Conservation (phyloP, 1,284 basidiomycete species). For the Cryptococcus jaspeensis region DNA sequence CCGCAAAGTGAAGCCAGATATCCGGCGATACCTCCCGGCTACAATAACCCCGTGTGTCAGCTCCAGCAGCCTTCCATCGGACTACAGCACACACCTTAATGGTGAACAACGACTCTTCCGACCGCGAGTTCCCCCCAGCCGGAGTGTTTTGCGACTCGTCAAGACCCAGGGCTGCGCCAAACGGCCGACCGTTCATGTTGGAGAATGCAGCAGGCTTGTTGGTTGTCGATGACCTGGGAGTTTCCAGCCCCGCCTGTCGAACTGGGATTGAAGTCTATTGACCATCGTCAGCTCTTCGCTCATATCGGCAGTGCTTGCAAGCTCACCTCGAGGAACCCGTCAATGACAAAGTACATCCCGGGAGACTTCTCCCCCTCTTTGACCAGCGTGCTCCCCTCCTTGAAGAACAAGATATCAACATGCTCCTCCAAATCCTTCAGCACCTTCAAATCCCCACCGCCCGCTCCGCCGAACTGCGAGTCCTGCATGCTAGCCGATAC, state of each 20-base stretch:
- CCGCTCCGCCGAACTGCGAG: constrained; percentile 28
- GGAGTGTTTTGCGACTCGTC: constrained; percentile 8
- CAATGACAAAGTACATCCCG: constrained; percentile 97
- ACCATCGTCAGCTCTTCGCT: constrained; percentile 8
- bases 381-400: constrained; percentile 79
- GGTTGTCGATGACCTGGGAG: constrained; percentile 9
- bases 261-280: constrained; percentile 19
- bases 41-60: constrained; percentile 37
- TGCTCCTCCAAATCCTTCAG: constrained; percentile 81
- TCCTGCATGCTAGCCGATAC: constrained; percentile 60
- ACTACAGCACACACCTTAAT: constrained; percentile 67
- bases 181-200: constrained; percentile 26
- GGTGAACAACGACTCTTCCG: constrained; percentile 72
- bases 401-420: constrained; percentile 91
- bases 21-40: constrained; percentile 96
- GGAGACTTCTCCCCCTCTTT: constrained; percentile 74
- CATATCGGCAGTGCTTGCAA: not conserved
- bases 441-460: constrained; percentile 26
- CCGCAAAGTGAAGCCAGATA: constrained; percentile 93
- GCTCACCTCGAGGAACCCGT: constrained; percentile 88
- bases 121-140: not conserved
- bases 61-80: not conserved
- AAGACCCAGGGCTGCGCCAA: constrained; percentile 40
- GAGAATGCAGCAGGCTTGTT: constrained; percentile 16
- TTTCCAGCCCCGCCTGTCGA: constrained; percentile 16